These are phyloP conservation scores for Populus pruinosa DNA, from an alignment of 345 rosid genomes.

Conservation along the genomic window DNA sequence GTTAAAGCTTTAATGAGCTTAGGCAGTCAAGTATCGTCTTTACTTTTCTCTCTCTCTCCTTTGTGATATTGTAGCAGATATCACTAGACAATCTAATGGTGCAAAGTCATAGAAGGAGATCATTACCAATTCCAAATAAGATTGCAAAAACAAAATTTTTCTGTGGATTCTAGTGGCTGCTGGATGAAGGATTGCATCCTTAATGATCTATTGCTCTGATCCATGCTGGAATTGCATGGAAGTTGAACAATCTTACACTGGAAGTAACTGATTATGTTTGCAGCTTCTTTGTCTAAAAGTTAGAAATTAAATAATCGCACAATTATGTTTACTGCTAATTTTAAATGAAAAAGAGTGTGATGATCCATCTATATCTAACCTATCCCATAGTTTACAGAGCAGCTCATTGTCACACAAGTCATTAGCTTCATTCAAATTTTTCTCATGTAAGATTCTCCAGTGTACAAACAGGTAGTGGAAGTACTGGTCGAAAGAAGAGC, in stretches of 20 bases:
- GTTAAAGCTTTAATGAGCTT: no score
- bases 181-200: background rate
- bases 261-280: background rate
- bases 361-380: background rate
- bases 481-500: constrained; percentile 70
- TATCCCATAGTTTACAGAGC: background rate
- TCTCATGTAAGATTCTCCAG: constrained; percentile 49
- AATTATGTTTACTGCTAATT: no score
- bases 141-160: background rate
- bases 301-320: background rate
- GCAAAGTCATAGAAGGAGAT: background rate
- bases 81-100: background rate
- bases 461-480: constrained; percentile 76
- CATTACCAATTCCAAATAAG: background rate
- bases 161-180: background rate
- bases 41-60: no score
- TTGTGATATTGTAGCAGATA: background rate
- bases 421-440: constrained; percentile 8
- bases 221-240: background rate
- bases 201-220: background rate
- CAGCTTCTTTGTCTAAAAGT: background rate
- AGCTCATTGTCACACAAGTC: constrained; percentile 5
- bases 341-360: no score
- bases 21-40: no score
- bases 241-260: background rate